These are phyloP conservation scores for Peterozyma xylosa DNA, from an alignment of 805 yeast species.

Conservation along the genomic window DNA sequence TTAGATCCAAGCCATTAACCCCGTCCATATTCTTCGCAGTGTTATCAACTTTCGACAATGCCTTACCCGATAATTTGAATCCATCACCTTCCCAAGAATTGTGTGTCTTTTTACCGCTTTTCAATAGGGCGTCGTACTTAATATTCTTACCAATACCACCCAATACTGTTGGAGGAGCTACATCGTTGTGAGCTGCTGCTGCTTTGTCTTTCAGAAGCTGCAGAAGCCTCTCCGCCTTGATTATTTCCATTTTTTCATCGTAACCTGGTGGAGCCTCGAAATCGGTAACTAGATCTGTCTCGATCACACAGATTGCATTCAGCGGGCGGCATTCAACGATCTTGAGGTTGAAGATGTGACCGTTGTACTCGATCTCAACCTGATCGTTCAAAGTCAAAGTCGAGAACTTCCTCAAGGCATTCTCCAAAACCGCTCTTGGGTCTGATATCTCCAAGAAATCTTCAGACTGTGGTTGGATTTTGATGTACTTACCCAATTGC, in stretches of 20 bases:
- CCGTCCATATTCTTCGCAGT: constrained; percentile 18
- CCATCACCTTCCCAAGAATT: constrained; percentile 54
- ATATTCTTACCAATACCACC: constrained; percentile 46
- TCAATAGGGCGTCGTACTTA: constrained; percentile 53
- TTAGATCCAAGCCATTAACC: constrained; percentile 37
- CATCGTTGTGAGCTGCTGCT: constrained; percentile 29
- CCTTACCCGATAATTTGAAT: constrained; percentile 61
- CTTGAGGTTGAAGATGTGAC: constrained; percentile 67
- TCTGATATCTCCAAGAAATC: constrained; percentile 91
- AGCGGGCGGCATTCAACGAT: constrained; percentile 87
- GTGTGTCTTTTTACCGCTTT: constrained; percentile 23
- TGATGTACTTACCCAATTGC: constrained; percentile 82
- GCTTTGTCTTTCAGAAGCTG: constrained; percentile 15
- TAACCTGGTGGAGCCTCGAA: constrained; percentile 99
- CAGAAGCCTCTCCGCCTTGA: constrained; percentile 13
- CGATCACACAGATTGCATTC: constrained; percentile 85
- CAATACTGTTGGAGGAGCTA: constrained; percentile 24
- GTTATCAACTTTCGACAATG: constrained; percentile 17
- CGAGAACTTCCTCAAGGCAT: constrained; percentile 82
- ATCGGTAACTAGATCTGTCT: constrained; percentile 94
- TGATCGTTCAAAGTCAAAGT: constrained; percentile 80
- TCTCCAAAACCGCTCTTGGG: constrained; percentile 94
- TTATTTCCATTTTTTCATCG: constrained; percentile 36
- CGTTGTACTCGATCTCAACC: constrained; percentile 79
- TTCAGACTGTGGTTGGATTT: constrained; percentile 90